Evolutionary conservation across 208 protist genomes (phyloP).

Genomic region (Crithidia sp.): DNA sequence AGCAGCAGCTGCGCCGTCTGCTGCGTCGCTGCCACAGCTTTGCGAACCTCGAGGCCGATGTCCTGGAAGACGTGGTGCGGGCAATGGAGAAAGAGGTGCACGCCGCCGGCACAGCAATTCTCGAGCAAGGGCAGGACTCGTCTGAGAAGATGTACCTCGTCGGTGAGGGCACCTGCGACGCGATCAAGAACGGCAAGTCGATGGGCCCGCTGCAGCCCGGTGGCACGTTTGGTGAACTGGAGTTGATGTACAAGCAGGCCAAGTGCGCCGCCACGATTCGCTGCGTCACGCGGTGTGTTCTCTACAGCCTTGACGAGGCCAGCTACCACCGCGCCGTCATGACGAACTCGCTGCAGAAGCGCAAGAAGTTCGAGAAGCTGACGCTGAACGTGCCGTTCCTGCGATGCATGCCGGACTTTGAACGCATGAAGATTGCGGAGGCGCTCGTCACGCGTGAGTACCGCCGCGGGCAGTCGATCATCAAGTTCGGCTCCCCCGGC

Average conservation of each 20-base stretch:
- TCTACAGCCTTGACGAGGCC: constrained; percentile 86
- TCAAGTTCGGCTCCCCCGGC: constrained; percentile 67
- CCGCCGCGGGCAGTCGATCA: constrained; percentile 68
- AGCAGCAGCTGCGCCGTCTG: constrained; percentile 48
- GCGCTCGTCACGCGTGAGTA: constrained; percentile 75
- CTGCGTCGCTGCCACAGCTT: constrained; percentile 77
- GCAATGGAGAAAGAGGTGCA: constrained; percentile 70
- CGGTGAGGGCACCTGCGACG: constrained; percentile 79
- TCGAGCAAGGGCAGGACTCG: constrained; percentile 72
- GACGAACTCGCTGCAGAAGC: constrained; percentile 66
- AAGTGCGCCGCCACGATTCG: constrained; percentile 82
- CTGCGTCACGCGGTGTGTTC: constrained; percentile 70
- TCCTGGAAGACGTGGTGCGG: constrained; percentile 52
- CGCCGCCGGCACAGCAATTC: constrained; percentile 62
- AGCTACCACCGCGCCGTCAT: constrained; percentile 85
- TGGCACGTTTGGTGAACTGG: constrained; percentile 81
- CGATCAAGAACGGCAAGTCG: constrained; percentile 78
- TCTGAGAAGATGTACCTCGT: constrained; percentile 81
- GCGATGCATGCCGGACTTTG: constrained; percentile 76
- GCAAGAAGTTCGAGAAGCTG: constrained; percentile 71
- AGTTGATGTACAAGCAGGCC: constrained; percentile 90
- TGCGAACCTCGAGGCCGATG: constrained; percentile 57
- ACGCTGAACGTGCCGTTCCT: constrained; percentile 76
- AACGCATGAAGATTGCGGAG: constrained; percentile 87
- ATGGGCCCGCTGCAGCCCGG: constrained; percentile 64